Base-by-base conservation (phyloP, 768 basidiomycete genomes). In the Erythrobasidium yunnanense region DNA sequence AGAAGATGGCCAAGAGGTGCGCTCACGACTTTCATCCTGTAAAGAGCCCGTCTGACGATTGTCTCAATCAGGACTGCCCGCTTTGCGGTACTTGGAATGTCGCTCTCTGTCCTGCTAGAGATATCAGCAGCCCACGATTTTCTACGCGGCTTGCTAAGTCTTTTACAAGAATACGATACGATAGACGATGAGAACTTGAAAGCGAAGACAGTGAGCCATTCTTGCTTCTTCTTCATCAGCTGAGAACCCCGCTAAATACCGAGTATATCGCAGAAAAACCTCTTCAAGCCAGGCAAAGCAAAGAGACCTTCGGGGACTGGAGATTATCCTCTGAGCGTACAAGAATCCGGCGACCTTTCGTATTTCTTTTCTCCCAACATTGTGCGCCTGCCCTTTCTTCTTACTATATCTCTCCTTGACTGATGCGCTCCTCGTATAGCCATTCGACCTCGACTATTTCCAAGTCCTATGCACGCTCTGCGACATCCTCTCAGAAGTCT, bases 381-480 rank as follows among this genome's bases (percentile, higher is more conserved):
- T 27, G 70, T 71, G 70, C n/a, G 38, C 38, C 38, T 42, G 11
- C 11, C 38, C 11, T 58, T 1, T 2, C 27, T 4, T 22, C n/a
- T 4, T 2, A 1, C 50, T 32, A 38, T 5, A 27, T 17, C 8
- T 5, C 25, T 33, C 53, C 23, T 13, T 25, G 8, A 17, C 38
- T 49, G 20, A 32, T 27, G 17, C n/a, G 11, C 13, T 2, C 50
- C 29, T 18, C 29, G 13, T 33, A 32, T 69, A 90, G 89, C 87
- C 90, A n/a, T 92, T 91, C 76, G 79, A 85, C 1, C 75, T 92
- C 60, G 90, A 92, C 76, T 92, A 93, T 74, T 85, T 88, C 70
- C 87, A 92, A 77, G 87, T 87, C 8, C 82, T 91, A 34, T 82
- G 90, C 57, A 88, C 90, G 33, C 83, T 90, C 27, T 84, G 90